A percentile compares a stretch with the other conserved stretches of the same genome.
These are phyloP conservation scores for Boechera retrofracta DNA, from an alignment of 345 rosid species.

Conservation along the genomic window DNA sequence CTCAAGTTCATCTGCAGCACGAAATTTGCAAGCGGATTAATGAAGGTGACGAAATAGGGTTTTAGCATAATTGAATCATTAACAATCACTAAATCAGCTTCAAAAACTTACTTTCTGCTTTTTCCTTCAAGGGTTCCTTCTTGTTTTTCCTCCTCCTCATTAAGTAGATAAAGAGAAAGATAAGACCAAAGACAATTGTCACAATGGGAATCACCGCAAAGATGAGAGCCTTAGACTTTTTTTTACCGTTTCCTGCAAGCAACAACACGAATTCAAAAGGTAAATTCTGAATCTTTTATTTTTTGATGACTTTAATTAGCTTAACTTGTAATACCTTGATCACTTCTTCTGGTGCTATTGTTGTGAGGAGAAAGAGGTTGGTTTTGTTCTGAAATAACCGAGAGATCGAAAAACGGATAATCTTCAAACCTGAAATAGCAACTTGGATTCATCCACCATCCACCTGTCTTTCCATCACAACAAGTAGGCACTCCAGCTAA, in stretches of 20 bases:
- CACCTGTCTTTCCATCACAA: constrained; percentile 44
- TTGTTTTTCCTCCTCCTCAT: constrained; percentile 12
- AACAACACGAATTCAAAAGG: neutral
- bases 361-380: constrained; percentile 16
- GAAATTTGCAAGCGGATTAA: neutral
- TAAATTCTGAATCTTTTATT: neutral
- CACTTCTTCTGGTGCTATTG: constrained; percentile 14
- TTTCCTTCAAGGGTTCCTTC: neutral
- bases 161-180: constrained; percentile 14
- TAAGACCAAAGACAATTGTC: neutral
- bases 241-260: constrained; percentile 25
- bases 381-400: constrained; percentile 5
- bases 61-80: neutral
- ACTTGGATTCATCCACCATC: constrained; percentile 44
- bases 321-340: constrained; percentile 30
- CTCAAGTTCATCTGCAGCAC: constrained; percentile 34
- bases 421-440: constrained; percentile 51
- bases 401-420: constrained; percentile 30
- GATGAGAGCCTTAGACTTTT: constrained; percentile 7
- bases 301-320: neutral
- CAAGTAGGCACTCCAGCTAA: constrained; percentile 36
- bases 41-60: neutral
- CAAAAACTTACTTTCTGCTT: constrained; percentile 22
- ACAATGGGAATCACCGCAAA: constrained; percentile 11
- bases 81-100: neutral